Conservation (phyloP, 768 basidiomycete genomes). For the Tubosaeta brunneosetosa region DNA sequence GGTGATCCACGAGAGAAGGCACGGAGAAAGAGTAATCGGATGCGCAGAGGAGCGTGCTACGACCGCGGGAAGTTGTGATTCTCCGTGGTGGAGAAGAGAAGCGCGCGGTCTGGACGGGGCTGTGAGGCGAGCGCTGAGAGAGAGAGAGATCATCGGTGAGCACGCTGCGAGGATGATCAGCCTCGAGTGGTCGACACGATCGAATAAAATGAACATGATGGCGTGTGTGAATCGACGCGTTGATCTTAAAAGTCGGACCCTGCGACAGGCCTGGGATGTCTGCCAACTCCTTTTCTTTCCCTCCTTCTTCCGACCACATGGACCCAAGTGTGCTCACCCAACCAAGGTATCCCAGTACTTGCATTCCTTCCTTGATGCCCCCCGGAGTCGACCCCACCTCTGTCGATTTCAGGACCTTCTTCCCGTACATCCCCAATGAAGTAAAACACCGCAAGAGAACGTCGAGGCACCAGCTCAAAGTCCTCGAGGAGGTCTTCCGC, state of each 20-base stretch:
- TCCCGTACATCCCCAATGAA: slow-evolving; percentile 85
- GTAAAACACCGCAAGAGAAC: slow-evolving; percentile 94
- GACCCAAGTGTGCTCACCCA: slow-evolving; percentile 17
- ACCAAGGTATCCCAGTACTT: slow-evolving; percentile 35
- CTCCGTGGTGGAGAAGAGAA: no score
- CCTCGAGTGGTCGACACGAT: background rate
- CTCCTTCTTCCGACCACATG: slow-evolving; percentile 25
- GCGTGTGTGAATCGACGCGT: slow-evolving; percentile 24
- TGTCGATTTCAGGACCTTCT: slow-evolving; percentile 80
- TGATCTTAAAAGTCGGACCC: slow-evolving; percentile 28
- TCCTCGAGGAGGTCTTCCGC: slow-evolving; percentile 84
- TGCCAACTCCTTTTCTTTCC: slow-evolving; percentile 33
- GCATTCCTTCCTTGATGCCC: slow-evolving; percentile 45
- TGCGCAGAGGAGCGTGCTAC: background rate
- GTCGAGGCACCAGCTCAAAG: slow-evolving; percentile 79
- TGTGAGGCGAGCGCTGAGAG: no score
- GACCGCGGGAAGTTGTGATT: background rate
- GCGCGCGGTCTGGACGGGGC: no score
- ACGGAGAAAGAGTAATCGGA: background rate
- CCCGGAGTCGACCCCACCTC: slow-evolving; percentile 56
- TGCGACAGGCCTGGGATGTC: slow-evolving; percentile 23
- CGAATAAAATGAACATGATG: slow-evolving; percentile 11
- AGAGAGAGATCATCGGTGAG: background rate
- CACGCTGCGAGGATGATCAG: background rate
- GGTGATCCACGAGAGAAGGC: slow-evolving; percentile 7